These are phyloP conservation scores for Epichloe uncinata DNA, from an alignment of 2,329 filamentous ascomycete genomes.

Conservation along the genomic window DNA sequence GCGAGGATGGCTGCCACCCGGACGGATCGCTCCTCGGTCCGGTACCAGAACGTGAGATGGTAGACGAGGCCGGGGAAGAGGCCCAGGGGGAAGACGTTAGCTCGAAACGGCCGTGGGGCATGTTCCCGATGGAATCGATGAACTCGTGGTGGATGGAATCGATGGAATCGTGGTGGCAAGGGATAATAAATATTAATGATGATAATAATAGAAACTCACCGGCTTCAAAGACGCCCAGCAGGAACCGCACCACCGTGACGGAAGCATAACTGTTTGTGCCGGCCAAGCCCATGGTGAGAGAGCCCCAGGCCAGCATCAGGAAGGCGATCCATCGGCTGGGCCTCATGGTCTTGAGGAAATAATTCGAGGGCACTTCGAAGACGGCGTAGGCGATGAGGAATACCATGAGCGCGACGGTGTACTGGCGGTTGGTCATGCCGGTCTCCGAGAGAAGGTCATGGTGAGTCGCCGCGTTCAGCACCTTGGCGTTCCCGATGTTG, in stretches of 20 bases:
- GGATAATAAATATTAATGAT: no score
- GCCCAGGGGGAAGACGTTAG: not conserved
- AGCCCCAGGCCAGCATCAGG: slow-evolving; percentile 54
- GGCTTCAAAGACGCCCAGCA: slow-evolving; percentile 58
- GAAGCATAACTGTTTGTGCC: slow-evolving; percentile 46
- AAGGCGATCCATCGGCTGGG: slow-evolving; percentile 52
- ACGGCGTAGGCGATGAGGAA: slow-evolving; percentile 46
- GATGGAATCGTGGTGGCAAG: no score
- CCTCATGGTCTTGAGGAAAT: slow-evolving; percentile 49
- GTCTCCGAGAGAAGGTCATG: slow-evolving; percentile 52
- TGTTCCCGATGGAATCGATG: not conserved
- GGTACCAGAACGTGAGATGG: slow-evolving; percentile 66
- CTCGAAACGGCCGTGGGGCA: slow-evolving; percentile 33
- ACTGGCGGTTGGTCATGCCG: slow-evolving; percentile 47
- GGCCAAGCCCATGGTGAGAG: slow-evolving; percentile 53
- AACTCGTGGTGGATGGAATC: not conserved
- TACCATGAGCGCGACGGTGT: slow-evolving; percentile 44
- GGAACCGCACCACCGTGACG: slow-evolving; percentile 52
- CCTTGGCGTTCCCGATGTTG: slow-evolving; percentile 57
- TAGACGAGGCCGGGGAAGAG: slow-evolving; percentile 46
- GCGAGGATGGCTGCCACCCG: slow-evolving; percentile 57
- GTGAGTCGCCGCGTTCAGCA: slow-evolving; percentile 45
- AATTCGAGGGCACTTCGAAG: slow-evolving; percentile 54
- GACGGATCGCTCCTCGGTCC: slow-evolving; percentile 54
- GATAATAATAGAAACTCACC: not conserved